Base-by-base conservation (phyloP, 176 grass and related monocot species). In the Phyllostachys edulis region DNA sequence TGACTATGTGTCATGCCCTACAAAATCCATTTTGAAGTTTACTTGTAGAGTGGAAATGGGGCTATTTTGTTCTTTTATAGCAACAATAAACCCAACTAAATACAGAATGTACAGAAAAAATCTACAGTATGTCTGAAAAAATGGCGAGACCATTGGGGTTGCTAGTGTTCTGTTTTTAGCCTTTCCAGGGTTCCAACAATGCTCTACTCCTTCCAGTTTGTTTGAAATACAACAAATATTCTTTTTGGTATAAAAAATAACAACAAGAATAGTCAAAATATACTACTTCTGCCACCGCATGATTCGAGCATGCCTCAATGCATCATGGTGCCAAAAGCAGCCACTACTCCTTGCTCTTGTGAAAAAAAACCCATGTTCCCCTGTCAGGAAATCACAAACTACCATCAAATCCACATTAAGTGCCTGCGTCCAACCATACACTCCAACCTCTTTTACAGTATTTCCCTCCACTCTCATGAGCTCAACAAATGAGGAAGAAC, bases 291-390 rank as follows among this genome's bases (percentile, higher is more conserved):
- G 12, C 4, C 44, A 42, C 39, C 66, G 18, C 50, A 86, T 90
- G 73, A 79, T 82, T 78, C 60, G 37, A 73, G 84, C 84, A 86
- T 79, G 79, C 79, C 59, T 60, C 18, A 6, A 47, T 10, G 27
- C 73, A 73, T 78, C n/a, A 67, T 83, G 75, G 7, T 41, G 47
- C 39, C 57, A 23, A 59, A 60, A 32, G 55, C 18, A 20, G 51
- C 67, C 47, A 66, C 77, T 47, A 62, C 15, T 8, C 21, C 41
- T 71, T 71, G 63, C 88, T 26, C 18, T 20, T 6, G 0, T 0
- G 26, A 45, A 73, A 4, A 52, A 12, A 75, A 44, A 40, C n/a
- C 17, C 14, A 18, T 41, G 29, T 12, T 34, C 12, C 36, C 6
- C 23, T 21, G 42, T 14, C 67, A 57, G 34, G 11, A 10, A 44